Conservation (phyloP, 257 asterid species). For the Solanum boliviense region DNA sequence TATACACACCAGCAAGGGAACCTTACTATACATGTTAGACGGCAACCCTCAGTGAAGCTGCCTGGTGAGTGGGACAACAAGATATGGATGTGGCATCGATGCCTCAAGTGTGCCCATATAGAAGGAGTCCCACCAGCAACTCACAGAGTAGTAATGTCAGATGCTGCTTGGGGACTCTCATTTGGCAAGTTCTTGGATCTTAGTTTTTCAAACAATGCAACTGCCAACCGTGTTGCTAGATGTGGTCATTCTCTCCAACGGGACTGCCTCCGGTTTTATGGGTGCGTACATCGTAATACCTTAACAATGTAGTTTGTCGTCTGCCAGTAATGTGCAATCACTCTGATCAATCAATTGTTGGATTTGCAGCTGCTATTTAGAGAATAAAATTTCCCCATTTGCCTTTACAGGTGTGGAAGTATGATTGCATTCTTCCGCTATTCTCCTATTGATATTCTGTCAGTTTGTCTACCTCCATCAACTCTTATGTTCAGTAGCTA, state of each 20-base stretch:
- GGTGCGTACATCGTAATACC: conserved; percentile 29
- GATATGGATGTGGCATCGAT: conserved; percentile 99
- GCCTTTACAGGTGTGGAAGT: conserved; percentile 57
- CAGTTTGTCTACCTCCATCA: conserved; percentile 76
- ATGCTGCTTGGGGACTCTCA: conserved; percentile 99
- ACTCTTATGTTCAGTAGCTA: conserved; percentile 55
- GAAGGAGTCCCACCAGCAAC: conserved; percentile 86
- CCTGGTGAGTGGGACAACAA: conserved; percentile 84
- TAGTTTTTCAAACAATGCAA: conserved; percentile 79
- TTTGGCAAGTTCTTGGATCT: conserved; percentile 96
- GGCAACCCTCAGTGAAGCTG: conserved; percentile 44
- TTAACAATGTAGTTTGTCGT: neutral
- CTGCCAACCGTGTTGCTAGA: conserved; percentile 87
- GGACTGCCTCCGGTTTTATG: conserved; percentile 93
- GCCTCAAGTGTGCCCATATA: conserved; percentile 55
- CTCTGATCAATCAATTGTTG: neutral
- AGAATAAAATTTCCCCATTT: neutral
- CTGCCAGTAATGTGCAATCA: neutral
- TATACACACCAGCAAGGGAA: conserved; percentile 85
- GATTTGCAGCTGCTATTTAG: neutral
- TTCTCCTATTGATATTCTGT: conserved; percentile 73
- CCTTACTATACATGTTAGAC: conserved; percentile 65
- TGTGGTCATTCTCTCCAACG: conserved; percentile 99
- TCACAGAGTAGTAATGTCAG: conserved; percentile 76
- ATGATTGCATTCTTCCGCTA: conserved; percentile 83